Evolutionary conservation across 257 asterid species (phyloP).

Genomic region (Echium plantagineum): DNA sequence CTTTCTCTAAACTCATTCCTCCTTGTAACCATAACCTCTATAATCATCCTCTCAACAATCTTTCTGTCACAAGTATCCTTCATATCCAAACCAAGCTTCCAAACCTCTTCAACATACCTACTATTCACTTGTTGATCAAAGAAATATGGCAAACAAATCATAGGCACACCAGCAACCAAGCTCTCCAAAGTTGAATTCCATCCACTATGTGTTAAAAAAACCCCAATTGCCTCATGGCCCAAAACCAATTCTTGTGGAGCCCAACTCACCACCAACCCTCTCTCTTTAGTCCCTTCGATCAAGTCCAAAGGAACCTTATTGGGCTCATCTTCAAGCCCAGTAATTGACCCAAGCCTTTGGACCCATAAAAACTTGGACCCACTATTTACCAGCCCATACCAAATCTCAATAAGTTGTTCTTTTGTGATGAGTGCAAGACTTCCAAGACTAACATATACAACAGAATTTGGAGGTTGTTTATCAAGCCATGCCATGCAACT

Average conservation of each 20-base stretch:
- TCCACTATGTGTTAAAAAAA: constrained; percentile 18
- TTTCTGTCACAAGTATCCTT: constrained; percentile 8
- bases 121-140: constrained; percentile 17
- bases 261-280: constrained; percentile 11
- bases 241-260: constrained; percentile 18
- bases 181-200: constrained; percentile 22
- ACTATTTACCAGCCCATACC: constrained; percentile 51
- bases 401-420: constrained; percentile 31
- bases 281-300: constrained; percentile 3
- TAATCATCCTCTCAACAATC: constrained; percentile 8
- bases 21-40: constrained; percentile 11
- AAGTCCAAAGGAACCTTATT: constrained; percentile 12
- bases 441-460: constrained; percentile 52
- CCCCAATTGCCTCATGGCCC: constrained; percentile 14
- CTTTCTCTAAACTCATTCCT: constrained; percentile 8
- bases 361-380: constrained; percentile 52
- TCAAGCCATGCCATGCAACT: constrained; percentile 46
- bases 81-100: constrained; percentile 20
- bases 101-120: constrained; percentile 15
- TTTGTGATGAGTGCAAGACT: constrained; percentile 25
- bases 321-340: constrained; percentile 7
- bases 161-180: constrained; percentile 11
- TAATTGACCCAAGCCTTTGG: constrained; percentile 30
- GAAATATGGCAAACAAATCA: constrained; percentile 20
- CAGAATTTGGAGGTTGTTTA: constrained; percentile 31